Base-by-base conservation (phyloP, 2,329 filamentous ascomycete genomes). In the Colletotrichum eleusines region DNA sequence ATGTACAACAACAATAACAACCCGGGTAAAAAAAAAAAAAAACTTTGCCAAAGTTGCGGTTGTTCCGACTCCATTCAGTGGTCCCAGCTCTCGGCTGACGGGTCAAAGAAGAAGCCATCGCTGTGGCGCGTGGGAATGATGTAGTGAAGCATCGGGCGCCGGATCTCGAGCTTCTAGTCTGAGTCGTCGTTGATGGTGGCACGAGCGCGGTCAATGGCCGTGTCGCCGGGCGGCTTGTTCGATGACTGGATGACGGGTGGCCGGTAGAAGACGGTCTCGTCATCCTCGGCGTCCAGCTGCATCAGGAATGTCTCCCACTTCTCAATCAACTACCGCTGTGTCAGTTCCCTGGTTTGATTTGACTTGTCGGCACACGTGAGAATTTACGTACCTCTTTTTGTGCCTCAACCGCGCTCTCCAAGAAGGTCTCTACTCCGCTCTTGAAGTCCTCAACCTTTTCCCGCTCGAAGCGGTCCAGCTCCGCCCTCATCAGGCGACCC, bases 361-460 rank as follows among this genome's bases (percentile, higher is more conserved):
- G 40, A 8, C 16, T 23, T 5, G 33, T 1, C 5, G n/a, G n/a
- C 5, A 54, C 14, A 16, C 1, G 18, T 23, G 20, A 20, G 18
- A 33, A 9, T 26, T 16, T 44, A 2, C 89, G 81, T 80, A 96
- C 95, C 91, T 99, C 96, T 83, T 99, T 99, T 84, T 99, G 96
- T 66, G 95, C 96, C 82, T 99, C 96, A 5, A 99, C 94, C 4
- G 96, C 94, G 77, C 96, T 95, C 84, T 99, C 96, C 76, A 99
- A 82, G 82, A 97, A 99, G 1, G 96, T 99, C 84, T 99, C 96
- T 2, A 99, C 95, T 0, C 95, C 95, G 73, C 93, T 96, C 86
- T 99, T 99, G 82, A 99, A 99, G 79, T 99, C 96, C 79, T 99
- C 96, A 3, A 99, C 96, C 85, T 99, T 99, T 82, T 99, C 96